Base-by-base conservation (phyloP, 2,329 filamentous ascomycete species). In the Xylariaceae sp. region DNA sequence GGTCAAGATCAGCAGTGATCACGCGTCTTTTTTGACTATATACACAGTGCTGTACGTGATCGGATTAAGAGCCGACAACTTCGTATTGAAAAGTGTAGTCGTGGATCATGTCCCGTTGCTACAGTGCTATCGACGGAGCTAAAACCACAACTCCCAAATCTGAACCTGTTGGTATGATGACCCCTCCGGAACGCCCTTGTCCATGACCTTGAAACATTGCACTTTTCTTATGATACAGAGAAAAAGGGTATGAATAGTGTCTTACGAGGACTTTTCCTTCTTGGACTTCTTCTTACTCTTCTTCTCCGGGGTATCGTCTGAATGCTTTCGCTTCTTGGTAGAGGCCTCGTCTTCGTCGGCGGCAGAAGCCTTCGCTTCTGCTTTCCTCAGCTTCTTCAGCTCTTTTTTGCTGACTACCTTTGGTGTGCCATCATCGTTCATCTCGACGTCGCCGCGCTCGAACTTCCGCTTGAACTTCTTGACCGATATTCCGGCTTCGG, bases 381-480 rank as follows among this genome's bases (percentile, higher is more conserved):
- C 66, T 68, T 84, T 85, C 67, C 78, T 80, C 44, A 76, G 68
- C 72, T 86, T 85, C 75, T 87, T 87, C 56, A 84, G 64, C 35
- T 87, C 82, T 69, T 87, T 88, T 74, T 88, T 88, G 71, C 80
- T 86, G 55, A 82, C 65, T 3, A 86, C 72, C 52, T 78, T 73
- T 31, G 85, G 80, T 38, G 74, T 81, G 43, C 85, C 85, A 47
- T 85, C 78, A 11, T 69, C 67, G 53, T 74, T 74, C 50, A 89
- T 68, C 59, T 79, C 72, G 50, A 89, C 84, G 57, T 89, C 83
- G 29, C 86, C 86, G 48, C 83, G 77, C 66, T 87, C 85, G 52
- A 81, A 81, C 74, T 89, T 89, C 63, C 83, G 76, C 72, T 85
- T 81, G 69, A 89, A 89, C 68, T 87, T 85, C 69, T 79, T 80